These are phyloP conservation scores for Saccharomycopsis hybrid DNA, from an alignment of 1,139 yeast genomes.

Conservation along the genomic window DNA sequence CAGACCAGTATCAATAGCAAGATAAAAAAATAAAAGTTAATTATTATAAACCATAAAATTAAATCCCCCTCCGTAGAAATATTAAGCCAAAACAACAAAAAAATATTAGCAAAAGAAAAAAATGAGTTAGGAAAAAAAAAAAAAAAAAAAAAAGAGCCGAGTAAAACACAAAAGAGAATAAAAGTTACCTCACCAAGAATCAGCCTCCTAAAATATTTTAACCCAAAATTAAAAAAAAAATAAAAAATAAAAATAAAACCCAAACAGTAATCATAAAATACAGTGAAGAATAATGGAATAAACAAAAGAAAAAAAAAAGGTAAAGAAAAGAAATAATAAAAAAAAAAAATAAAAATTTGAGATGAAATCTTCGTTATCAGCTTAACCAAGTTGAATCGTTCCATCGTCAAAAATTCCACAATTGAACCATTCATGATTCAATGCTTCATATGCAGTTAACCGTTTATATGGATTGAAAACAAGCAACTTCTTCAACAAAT, in stretches of 20 bases:
- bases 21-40: too few relatives aligned
- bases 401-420: conserved; percentile 75
- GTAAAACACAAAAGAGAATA: too few relatives aligned
- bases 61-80: too few relatives aligned
- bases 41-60: too few relatives aligned
- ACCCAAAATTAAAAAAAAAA: background rate
- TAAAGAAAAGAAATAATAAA: background rate
- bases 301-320: background rate
- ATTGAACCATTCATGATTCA: conserved; percentile 73
- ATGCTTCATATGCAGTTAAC: conserved; percentile 61
- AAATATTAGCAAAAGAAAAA: too few relatives aligned
- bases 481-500: conserved; percentile 54
- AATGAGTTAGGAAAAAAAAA: too few relatives aligned
- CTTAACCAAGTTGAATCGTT: conserved; percentile 27
- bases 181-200: too few relatives aligned
- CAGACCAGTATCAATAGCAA: too few relatives aligned
- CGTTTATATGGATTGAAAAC: conserved; percentile 59
- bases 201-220: too few relatives aligned
- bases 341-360: background rate
- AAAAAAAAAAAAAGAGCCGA: too few relatives aligned
- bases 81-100: too few relatives aligned
- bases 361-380: background rate
- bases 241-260: background rate
- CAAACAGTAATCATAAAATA: background rate
- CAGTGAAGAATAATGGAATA: too few relatives aligned